Evolutionary conservation across 805 yeast genomes (phyloP), one percentile per base, ranked within the genome.

Genomic region (Candida multigemmis): DNA sequence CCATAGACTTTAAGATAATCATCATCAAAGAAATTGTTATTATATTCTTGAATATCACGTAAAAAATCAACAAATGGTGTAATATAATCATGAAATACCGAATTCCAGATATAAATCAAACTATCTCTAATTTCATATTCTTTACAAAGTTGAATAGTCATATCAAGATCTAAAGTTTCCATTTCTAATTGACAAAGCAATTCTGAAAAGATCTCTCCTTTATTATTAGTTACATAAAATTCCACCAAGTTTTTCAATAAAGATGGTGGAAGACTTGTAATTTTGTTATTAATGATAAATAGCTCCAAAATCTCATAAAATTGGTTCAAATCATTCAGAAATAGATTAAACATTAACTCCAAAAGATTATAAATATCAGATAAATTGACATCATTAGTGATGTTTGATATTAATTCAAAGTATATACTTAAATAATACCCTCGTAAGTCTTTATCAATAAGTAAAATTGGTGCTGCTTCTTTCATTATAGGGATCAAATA

Each of bases 111-210:
- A 45, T 73, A 85, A 0, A 74, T 65, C 25, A 71, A 54, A 19
- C 83, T 69, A 28, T 83, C 93, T 19, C 61, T 57, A 5, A 87
- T 53, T 6, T 67, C 54, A 38, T 75, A 57, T 33, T 63, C 44
- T 21, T 59, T 56, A 46, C 95, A 78, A 11, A 82, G 52, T 8
- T 60, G 61, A 9, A 85, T 62, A 0, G 94, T 75, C 13, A 77
- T 55, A 50, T 89, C 95, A 19, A 89, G 68, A 44, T 89, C 95
- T 26, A 91, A 61, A 8, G 74, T 67, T 5, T 59, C 40, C 6
- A 81, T 62, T 40, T 86, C 87, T 14, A 89, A 46, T 2, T 72
- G 53, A 38, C 94, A 80, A 7, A 87, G 59, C 17, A 83, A 44
- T 31, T 77, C 77, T 23, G 84, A 86, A 12, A 89, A 57, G 0